Percentiles rank a stretch among this genome's conserved stretches.
Conservation (phyloP, 495 filamentous ascomycete genomes). For the Lepraria neglecta region DNA sequence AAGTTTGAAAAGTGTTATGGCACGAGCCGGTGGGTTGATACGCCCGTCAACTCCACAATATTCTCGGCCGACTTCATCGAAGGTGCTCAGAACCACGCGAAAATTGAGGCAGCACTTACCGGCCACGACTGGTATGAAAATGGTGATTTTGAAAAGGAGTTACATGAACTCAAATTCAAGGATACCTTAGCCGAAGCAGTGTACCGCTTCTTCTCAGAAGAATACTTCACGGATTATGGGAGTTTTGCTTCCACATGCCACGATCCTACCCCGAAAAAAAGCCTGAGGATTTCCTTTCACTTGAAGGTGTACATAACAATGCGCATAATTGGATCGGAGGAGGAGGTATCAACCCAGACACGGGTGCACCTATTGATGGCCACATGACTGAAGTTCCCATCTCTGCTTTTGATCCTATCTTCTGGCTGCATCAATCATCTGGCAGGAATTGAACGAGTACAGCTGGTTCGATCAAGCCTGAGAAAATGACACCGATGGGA, state of each 20-base stretch:
- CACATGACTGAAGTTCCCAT: slow-evolving; percentile 39
- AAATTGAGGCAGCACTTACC: not conserved
- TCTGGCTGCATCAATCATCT: slow-evolving; percentile 41
- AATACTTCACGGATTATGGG: not conserved
- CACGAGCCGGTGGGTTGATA: not conserved
- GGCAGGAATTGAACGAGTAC: slow-evolving; percentile 27
- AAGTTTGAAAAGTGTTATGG: not conserved
- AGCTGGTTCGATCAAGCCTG: not conserved
- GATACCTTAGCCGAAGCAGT: not conserved
- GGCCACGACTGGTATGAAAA: not conserved
- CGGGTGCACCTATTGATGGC: slow-evolving; percentile 31
- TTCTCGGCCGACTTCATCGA: not conserved
- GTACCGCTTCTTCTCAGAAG: not conserved
- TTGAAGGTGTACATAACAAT: not conserved
- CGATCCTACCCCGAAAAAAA: not conserved
- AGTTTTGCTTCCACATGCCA: not conserved
- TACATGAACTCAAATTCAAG: rapidly evolving
- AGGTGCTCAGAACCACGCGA: not conserved
- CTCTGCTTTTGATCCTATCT: slow-evolving; percentile 43
- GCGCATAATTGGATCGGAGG: not conserved
- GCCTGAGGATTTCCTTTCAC: not conserved
- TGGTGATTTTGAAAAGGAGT: too few relatives aligned
- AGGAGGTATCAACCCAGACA: not conserved
- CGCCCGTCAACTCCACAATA: too few relatives aligned
- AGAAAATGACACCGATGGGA: not conserved